Evolutionary conservation across 768 basidiomycete genomes (phyloP).

Genomic region (Pulveroboletus sp.): DNA sequence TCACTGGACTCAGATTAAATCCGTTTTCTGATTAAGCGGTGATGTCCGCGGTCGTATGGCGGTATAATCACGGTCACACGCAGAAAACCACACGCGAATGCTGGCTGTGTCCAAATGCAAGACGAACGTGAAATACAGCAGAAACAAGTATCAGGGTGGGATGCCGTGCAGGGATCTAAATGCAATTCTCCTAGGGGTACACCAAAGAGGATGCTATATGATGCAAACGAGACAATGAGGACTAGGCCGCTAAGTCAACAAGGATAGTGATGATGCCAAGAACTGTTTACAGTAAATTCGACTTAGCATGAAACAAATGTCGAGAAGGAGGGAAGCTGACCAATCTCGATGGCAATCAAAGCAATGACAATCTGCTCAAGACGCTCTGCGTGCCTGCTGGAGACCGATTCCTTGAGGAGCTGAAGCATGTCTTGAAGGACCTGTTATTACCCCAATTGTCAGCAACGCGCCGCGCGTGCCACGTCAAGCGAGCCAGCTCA

Average conservation of each 20-base stretch:
- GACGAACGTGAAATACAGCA: background rate
- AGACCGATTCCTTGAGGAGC: constrained; percentile 90
- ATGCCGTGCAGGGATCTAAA: background rate
- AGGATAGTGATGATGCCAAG: constrained; percentile 89
- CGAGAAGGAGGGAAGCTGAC: constrained; percentile 35
- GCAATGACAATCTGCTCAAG: constrained; percentile 91
- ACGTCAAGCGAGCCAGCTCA: constrained; percentile 3
- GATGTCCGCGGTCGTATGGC: background rate
- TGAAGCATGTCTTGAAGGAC: constrained; percentile 97
- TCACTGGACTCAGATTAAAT: background rate
- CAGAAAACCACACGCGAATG: background rate
- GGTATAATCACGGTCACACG: constrained; percentile 1
- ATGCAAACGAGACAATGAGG: constrained; percentile 7
- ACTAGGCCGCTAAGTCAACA: constrained; percentile 71
- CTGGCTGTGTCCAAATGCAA: background rate
- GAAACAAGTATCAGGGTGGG: constrained; percentile 3
- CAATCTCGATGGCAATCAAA: constrained; percentile 84
- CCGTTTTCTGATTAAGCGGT: no score
- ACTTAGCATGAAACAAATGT: background rate
- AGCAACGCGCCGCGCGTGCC: background rate
- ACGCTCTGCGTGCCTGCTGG: constrained; percentile 83
- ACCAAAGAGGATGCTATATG: constrained; percentile 1
- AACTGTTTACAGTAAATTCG: constrained; percentile 38
- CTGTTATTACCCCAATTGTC: constrained; percentile 33
- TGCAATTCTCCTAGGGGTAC: constrained; percentile 4